These are phyloP conservation scores for Blastobotrys elegans DNA, from an alignment of 1,139 yeast genomes.

Conservation along the genomic window DNA sequence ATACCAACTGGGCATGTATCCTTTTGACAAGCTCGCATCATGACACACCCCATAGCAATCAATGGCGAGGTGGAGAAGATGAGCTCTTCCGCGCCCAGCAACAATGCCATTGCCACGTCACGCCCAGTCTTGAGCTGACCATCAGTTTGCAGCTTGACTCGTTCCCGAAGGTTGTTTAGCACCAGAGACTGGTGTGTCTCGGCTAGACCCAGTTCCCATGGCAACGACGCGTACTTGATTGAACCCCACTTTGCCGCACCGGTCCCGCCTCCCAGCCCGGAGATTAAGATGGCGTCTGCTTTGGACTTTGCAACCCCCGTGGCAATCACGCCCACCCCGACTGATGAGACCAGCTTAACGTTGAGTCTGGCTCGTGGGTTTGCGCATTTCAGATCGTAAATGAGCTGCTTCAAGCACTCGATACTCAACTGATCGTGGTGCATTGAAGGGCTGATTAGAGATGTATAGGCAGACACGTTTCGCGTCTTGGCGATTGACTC, in stretches of 20 bases:
- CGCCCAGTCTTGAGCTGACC: slow-evolving; percentile 96
- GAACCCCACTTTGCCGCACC: slow-evolving; percentile 99
- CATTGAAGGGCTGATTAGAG: slow-evolving; percentile 96
- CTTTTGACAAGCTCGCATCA: slow-evolving; percentile 86
- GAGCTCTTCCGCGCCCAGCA: slow-evolving; percentile 98
- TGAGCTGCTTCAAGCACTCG: slow-evolving; percentile 94
- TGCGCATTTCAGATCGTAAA: slow-evolving; percentile 93
- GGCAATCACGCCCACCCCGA: slow-evolving; percentile 98
- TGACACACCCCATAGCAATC: slow-evolving; percentile 95
- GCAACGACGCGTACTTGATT: slow-evolving; percentile 93
- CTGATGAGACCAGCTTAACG: slow-evolving; percentile 93
- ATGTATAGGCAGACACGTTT: slow-evolving; percentile 96
- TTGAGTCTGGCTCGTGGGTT: slow-evolving; percentile 97
- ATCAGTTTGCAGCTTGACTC: slow-evolving; percentile 93
- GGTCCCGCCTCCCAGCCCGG: slow-evolving; percentile 99
- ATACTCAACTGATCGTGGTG: slow-evolving; percentile 98
- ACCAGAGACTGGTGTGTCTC: slow-evolving; percentile 98
- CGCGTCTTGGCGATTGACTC: slow-evolving; percentile 88
- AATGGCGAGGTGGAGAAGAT: slow-evolving; percentile 97
- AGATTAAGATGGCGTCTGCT: slow-evolving; percentile 90
- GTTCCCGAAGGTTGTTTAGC: slow-evolving; percentile 89
- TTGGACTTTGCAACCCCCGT: slow-evolving; percentile 99
- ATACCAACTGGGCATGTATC: slow-evolving; percentile 96
- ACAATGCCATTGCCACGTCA: slow-evolving; percentile 92
- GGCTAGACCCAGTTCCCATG: slow-evolving; percentile 98